phyloP scores from a whole-genome alignment of 169 alveolate genomes.

The Plasmodium fragile region DNA sequence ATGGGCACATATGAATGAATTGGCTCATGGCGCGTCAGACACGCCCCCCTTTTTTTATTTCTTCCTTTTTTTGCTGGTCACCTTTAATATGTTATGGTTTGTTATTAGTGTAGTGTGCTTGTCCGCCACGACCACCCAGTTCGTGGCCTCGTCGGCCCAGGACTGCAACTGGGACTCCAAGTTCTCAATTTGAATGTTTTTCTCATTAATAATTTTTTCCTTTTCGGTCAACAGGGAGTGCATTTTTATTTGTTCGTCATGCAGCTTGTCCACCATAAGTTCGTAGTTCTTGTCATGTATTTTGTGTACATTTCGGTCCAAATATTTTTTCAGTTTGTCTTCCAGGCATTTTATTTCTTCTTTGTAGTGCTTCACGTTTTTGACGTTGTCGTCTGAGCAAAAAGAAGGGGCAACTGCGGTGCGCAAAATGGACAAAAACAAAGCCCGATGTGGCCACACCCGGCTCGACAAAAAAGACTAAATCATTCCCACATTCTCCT shows the following conservation, averaged over 20 bases:
- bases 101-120: constrained; percentile 56
- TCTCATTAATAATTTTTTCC: constrained; percentile 52
- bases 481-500: background rate
- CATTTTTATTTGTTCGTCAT: constrained; percentile 64
- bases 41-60: background rate
- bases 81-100: constrained; percentile 49
- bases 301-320: constrained; percentile 31
- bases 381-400: constrained; percentile 11
- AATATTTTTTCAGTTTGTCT: constrained; percentile 36
- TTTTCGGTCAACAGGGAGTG: constrained; percentile 57
- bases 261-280: constrained; percentile 35
- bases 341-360: constrained; percentile 48
- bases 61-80: constrained; percentile 5
- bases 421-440: background rate
- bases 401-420: background rate
- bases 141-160: constrained; percentile 74
- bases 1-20: background rate
- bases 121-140: constrained; percentile 64
- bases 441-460: background rate
- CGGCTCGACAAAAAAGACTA: background rate
- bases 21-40: background rate
- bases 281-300: constrained; percentile 61
- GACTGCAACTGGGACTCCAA: constrained; percentile 49
- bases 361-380: constrained; percentile 19
- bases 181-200: constrained; percentile 39